Evolutionary conservation across 2,329 filamentous ascomycete genomes (phyloP), one percentile per base, ranked within the genome.

Genomic region (Fonsecaea erecta): DNA sequence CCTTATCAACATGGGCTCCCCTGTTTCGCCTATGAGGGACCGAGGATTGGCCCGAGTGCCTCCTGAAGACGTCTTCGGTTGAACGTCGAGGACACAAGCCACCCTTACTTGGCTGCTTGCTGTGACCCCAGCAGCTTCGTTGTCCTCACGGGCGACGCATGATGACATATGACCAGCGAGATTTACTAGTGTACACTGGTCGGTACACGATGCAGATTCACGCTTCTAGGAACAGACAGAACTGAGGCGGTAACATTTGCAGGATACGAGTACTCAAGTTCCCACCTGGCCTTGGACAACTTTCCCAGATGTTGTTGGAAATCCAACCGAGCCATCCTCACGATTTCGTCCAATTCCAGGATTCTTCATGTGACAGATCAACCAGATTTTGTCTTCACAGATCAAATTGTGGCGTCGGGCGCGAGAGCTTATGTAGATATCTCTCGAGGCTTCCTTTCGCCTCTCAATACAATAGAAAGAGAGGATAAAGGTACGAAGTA

Each of bases 11-110:
- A 52, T 30, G 57, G 56, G 11, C 6, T 12, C 16, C 57, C 57
- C 46, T 52, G 57, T 40, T 16, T 60, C 57, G 57, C 26, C 46
- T 60, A 40, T 37, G 51, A 52, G n/a, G n/a, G n/a, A n/a, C n/a
- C 8, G 28, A 30, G 26, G 35, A 58, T 14, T 34, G 55, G 9
- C 12, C 40, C 16, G n/a, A 14, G 24, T 11, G 37, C 16, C 37
- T 46, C 55, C 55, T 30, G 34, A 58, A n/a, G 40, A 30, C n/a
- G 37, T 18, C 55, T 28, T 26, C 30, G 55, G 55, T 18, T 48
- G 55, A 46, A 46, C 14, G 37, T 58, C 48, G 55, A 32, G 55
- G 24, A 58, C 24, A 35, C 35, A 48, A 48, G 43, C 43, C 51
- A 53, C 26, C 5, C 51, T 53, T 53, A n/a, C 26, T 32, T 53